phyloP scores from a whole-genome alignment of 108 stramenopile species.

The Cyclotella kingstonii region DNA sequence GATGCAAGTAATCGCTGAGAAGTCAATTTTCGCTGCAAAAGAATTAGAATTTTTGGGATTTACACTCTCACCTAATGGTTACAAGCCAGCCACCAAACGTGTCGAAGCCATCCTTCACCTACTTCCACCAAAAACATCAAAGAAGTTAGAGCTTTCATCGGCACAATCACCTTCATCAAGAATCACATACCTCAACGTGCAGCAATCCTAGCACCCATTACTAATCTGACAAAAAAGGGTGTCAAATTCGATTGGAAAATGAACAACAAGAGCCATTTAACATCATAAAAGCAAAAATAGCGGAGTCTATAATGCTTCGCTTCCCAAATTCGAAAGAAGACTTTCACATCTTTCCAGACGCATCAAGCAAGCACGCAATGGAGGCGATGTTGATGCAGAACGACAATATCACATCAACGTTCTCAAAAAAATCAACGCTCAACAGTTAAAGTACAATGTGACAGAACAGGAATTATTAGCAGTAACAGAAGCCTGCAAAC shows the following conservation, averaged over 20 bases:
- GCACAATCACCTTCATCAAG: neutral
- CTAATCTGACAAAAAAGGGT: neutral
- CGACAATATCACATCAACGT: no score
- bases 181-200: no score
- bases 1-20: neutral
- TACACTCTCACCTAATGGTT: neutral
- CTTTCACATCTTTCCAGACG: conserved; percentile 1
- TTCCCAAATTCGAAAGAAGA: neutral
- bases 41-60: neutral
- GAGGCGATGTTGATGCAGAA: neutral
- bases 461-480: neutral
- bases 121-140: neutral
- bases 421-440: neutral
- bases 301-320: no score
- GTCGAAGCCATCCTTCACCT: neutral
- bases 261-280: neutral
- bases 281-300: neutral
- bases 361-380: neutral
- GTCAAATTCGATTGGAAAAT: neutral
- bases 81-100: neutral
- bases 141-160: neutral
- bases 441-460: neutral
- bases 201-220: neutral
- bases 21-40: neutral
- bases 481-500: neutral